Base-by-base conservation (phyloP, 192 early-diverging fungal species). In the Coemansia sp. region DNA sequence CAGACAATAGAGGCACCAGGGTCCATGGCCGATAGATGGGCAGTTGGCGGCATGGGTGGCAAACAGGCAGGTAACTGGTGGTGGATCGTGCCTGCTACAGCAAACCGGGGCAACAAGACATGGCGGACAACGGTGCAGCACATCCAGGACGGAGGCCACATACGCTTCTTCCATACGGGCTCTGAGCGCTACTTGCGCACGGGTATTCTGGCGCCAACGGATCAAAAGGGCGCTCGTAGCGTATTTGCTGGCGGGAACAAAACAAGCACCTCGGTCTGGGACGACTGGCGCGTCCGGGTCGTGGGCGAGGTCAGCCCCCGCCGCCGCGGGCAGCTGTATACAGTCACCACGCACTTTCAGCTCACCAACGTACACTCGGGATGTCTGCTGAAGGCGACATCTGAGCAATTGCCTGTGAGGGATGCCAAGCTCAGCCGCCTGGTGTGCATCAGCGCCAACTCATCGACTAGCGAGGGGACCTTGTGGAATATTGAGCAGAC, bases 361-460 rank as follows among this genome's bases (percentile, higher is more conserved):
- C 49, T 97, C 33, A 51, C 87, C 34, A 88, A 85, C 58, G 57
- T 68, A 43, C 38, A 78, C 5, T 85, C 92, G 26, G 80, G 82
- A 4, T 90, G 93, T 14, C 80, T 81, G 7, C 36, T 97, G 16
- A 81, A 85, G 67, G 85, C 86, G 18, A 83, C 85, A 38, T 41
- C 67, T 27, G 43, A 68, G n/a, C 29, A 56, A 23, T 73, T 95
- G 12, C 94, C 94, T 3, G 82, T 77, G 4, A 94, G 92, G 94
- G 92, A 78, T 2, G 82, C 82, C 44, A 73, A 60, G 25, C 81
- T 89, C 62, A 83, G 88, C 54, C 90, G 96, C 53, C 76, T 96
- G 21, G 89, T 93, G 65, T 92, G 94, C 11, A 85, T 94, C 51
- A 89, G 92, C 47, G 82, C 83, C 16, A 47, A 56, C 47, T 18